These are phyloP conservation scores for Lactifluus volemus DNA, from an alignment of 768 basidiomycete genomes.

Conservation along the genomic window DNA sequence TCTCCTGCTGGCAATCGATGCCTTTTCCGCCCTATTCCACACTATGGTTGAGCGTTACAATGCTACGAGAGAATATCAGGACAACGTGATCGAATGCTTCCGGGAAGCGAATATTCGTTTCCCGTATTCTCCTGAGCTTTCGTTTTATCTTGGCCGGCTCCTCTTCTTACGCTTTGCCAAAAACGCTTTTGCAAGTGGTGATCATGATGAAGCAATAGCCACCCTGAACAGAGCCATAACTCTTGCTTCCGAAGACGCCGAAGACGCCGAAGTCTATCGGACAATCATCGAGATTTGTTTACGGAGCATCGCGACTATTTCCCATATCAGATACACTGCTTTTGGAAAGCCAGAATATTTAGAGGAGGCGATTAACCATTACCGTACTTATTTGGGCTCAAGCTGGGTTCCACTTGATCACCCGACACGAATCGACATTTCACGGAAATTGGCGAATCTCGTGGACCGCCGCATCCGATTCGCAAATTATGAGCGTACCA, in stretches of 20 bases:
- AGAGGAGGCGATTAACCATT: background rate
- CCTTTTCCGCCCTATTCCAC: background rate
- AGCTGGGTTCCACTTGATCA: background rate
- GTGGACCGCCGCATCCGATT: background rate
- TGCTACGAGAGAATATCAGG: background rate
- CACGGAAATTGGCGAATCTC: background rate
- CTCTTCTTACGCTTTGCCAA: background rate
- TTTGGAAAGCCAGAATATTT: background rate
- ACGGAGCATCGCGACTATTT: background rate
- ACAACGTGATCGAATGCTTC: background rate
- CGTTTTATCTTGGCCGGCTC: background rate
- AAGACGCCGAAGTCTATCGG: background rate
- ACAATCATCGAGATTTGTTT: too few relatives aligned
- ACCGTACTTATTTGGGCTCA: background rate
- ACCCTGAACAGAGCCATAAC: background rate
- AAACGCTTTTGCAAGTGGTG: background rate
- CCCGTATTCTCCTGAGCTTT: background rate
- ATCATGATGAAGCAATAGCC: background rate
- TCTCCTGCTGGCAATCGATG: background rate
- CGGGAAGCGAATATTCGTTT: background rate
- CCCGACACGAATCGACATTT: background rate
- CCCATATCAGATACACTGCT: too few relatives aligned
- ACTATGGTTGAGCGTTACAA: too few relatives aligned
- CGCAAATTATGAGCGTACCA: background rate
- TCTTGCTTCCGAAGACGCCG: background rate